Evolutionary conservation across 768 basidiomycete species (phyloP), one percentile per base, ranked within the genome.

Genomic region (Serpula lacrymans): DNA sequence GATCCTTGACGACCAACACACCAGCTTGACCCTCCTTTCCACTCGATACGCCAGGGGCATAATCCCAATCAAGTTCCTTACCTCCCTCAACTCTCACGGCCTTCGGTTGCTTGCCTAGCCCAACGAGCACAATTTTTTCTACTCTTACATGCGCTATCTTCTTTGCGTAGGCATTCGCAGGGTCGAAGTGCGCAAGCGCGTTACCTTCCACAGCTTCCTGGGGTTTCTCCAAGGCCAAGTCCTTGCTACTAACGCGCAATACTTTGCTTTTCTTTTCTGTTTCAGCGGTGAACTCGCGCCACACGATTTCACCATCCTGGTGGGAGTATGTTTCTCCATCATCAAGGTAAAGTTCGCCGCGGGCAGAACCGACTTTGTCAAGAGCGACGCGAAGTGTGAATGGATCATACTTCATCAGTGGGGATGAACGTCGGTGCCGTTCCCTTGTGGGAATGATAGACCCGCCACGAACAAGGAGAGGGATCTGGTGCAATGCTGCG

Each of bases 311-410:
- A 22, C 96, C 96, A 5, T 74, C 57, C 43, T 76, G 66, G 62
- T 93, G 82, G 4, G 72, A 67, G 62, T 81, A 98, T 1, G 84
- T 78, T 37, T 84, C 85, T 11, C 96, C 96, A 51, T 98, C 96
- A 58, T 99, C 96, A 41, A 95, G 77, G 64, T 98, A 99, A 26
- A 99, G 72, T 54, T 94, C 88, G 26, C 96, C 96, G 2, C 55
- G 58, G 0, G 94, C 94, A 22, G 48, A 54, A 20, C 65, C 62
- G 1, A 67, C 54, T 34, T 79, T 77, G 63, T 75, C 76, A 14
- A 95, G 69, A 0, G 92, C 89, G 17, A 95, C 75, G 41, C 85
- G 82, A 27, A 98, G 75, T 0, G 93, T 97, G 71, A 94, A 90
- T 0, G 95, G 96, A 57, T 99, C 96, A 39, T 71, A 64, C 67